Evolutionary conservation across 2,329 filamentous ascomycete species (phyloP).

Genomic region (Sporothrix globosa): DNA sequence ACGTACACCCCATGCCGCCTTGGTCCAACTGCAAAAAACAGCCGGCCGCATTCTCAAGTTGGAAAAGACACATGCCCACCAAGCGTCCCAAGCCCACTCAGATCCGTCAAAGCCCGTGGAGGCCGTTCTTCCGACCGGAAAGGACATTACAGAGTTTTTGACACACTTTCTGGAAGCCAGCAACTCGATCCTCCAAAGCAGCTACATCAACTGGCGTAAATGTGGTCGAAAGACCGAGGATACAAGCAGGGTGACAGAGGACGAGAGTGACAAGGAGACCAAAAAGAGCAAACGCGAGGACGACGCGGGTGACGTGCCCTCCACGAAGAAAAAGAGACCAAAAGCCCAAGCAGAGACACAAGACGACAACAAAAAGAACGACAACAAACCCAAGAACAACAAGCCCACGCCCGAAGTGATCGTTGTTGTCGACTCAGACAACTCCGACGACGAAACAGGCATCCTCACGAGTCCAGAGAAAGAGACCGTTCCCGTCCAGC

Average conservation of each 20-base stretch:
- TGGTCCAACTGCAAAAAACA: not conserved
- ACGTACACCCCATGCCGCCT: not conserved
- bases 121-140: not conserved
- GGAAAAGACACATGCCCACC: not conserved
- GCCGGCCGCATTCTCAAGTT: not conserved
- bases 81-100: not conserved
- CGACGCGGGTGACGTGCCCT: not conserved
- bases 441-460: not conserved
- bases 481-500: not conserved
- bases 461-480: not conserved
- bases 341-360: not conserved
- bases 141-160: not conserved
- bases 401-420: not conserved
- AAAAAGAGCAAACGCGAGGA: not conserved
- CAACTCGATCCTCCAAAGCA: not conserved
- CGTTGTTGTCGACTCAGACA: not conserved
- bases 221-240: not conserved
- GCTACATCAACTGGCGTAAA: not conserved
- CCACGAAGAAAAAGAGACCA: not conserved
- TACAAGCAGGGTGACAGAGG: not conserved
- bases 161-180: not conserved
- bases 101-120: not conserved
- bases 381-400: not conserved
- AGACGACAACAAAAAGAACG: not conserved
- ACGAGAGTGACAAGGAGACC: conserved; percentile 11